Base-by-base conservation (phyloP, 73 alveolate species). In the Durusdinium trenchii region DNA sequence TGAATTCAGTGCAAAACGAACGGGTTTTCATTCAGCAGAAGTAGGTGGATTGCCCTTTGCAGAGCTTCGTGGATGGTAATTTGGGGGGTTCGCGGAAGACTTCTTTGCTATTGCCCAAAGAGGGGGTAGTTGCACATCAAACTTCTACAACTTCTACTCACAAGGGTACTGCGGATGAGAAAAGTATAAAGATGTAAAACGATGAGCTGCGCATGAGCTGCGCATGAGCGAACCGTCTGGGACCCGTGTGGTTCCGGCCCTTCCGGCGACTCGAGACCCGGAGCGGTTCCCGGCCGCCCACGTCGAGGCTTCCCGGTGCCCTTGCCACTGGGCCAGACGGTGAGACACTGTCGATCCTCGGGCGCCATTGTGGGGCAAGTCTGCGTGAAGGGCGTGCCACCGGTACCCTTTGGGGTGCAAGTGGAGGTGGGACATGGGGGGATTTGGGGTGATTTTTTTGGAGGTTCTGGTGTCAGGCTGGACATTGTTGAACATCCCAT, bases 391-490 rank as follows among this genome's bases (percentile, higher is more conserved):
- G 93, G 93, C 16, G 93, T 91, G 57, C 97, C 86, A 35, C 54
- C 83, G 36, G 97, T 91, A 57, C 89, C 97, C 43, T 91, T 91
- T 76, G 97, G 97, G 73, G 97, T 91, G 76, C 97, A 91, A 76
- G 97, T 42, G 40, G 89, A 91, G 87, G 97, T 79, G 28, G 30
- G 78, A 40, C 10, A 10, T 5, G 43, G 43, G 40, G 36, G 78
- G 36, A 23, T 40, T 64, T 6, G 78, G 9, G 36, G 9, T 6
- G 43, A 64, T 14, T 35, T 64, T 20, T 5, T 20, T 64, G 43
- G 36, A 6, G 10, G 10, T 10, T 20, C 40, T 6, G 40, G 5
- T 64, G 36, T 64, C 7, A 5, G 6, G 35, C 35, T 20, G 35
- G 40, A 5, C 43, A 30, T 30, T 64, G 16, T 14, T 35, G 78